Conservation (phyloP, 176 grass and related monocot species). For the Aegilops longissima region DNA sequence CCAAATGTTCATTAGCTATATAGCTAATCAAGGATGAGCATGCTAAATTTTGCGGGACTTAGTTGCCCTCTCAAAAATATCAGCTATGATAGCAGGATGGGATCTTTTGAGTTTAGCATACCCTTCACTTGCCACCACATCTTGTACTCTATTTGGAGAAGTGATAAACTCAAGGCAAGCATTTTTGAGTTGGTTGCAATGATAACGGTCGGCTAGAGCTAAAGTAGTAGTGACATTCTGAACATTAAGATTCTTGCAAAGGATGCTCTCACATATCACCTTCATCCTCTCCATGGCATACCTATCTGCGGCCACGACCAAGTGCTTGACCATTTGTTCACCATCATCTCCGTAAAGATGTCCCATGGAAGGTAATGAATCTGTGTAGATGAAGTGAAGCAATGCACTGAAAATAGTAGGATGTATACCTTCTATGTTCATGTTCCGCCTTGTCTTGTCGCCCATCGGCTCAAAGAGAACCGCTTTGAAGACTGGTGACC, state of each 20-base stretch:
- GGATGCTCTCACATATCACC: not conserved
- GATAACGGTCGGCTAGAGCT: not conserved
- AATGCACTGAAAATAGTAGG: not conserved
- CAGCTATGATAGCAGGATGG: not conserved
- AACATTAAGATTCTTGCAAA: not conserved
- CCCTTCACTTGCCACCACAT: not conserved
- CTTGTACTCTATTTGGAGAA: not conserved
- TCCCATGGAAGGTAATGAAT: not conserved
- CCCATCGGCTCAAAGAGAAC: not conserved
- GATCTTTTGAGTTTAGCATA: not conserved
- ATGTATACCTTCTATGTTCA: not conserved
- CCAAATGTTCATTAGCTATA: not conserved
- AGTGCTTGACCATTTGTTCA: not conserved
- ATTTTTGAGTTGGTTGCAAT: not conserved
- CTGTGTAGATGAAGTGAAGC: slow-evolving; percentile 5
- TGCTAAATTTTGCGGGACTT: not conserved
- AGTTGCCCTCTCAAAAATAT: not conserved
- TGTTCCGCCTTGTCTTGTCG: not conserved
- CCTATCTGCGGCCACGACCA: not conserved
- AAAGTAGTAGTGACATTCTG: not conserved
- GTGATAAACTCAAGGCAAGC: not conserved
- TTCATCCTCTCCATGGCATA: slow-evolving; percentile 6
- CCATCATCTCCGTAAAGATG: not conserved
- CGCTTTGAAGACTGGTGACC: not conserved
- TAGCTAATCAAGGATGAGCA: not conserved